phyloP scores from a whole-genome alignment of 139 green algal species.

The Protoeuglena noctilucae region DNA sequence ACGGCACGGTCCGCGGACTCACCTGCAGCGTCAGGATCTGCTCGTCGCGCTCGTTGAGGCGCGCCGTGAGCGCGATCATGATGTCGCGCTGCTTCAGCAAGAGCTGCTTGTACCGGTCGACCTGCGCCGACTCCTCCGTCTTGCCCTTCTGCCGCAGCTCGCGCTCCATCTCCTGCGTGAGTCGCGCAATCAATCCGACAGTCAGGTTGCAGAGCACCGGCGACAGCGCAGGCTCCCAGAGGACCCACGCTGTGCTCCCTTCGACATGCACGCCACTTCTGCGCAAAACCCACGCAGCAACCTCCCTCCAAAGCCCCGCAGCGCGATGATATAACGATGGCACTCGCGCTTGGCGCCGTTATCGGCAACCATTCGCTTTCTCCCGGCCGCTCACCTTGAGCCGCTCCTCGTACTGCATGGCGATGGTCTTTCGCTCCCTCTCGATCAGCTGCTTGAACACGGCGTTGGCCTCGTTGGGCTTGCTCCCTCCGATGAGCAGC shows the following conservation, averaged over 20 bases:
- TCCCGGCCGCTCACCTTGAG: too few relatives aligned
- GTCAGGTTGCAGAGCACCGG: too few relatives aligned
- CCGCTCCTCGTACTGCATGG: constrained; percentile 67
- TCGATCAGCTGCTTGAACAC: constrained; percentile 43
- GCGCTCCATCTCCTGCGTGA: too few relatives aligned
- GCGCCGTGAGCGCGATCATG: constrained; percentile 87
- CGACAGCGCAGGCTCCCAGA: too few relatives aligned
- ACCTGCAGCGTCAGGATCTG: constrained; percentile 70
- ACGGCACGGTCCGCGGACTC: background rate
- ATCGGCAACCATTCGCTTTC: too few relatives aligned
- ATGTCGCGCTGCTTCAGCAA: constrained; percentile 94
- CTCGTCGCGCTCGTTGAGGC: constrained; percentile 82
- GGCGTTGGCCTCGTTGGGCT: constrained; percentile 34
- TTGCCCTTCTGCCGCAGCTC: constrained; percentile 69
- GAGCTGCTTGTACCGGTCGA: constrained; percentile 79
- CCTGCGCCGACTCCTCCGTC: constrained; percentile 49
- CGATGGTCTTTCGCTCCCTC: constrained; percentile 56
- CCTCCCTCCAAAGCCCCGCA: too few relatives aligned
- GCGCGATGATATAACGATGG: too few relatives aligned
- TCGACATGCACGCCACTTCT: too few relatives aligned
- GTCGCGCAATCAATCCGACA: too few relatives aligned
- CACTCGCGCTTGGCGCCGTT: too few relatives aligned
- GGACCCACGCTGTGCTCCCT: too few relatives aligned
- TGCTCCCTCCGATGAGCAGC: constrained; percentile 58
- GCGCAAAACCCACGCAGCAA: too few relatives aligned